phyloP scores from a whole-genome alignment of 2,329 filamentous ascomycete genomes.

The Pseudogymnoascus sp. region DNA sequence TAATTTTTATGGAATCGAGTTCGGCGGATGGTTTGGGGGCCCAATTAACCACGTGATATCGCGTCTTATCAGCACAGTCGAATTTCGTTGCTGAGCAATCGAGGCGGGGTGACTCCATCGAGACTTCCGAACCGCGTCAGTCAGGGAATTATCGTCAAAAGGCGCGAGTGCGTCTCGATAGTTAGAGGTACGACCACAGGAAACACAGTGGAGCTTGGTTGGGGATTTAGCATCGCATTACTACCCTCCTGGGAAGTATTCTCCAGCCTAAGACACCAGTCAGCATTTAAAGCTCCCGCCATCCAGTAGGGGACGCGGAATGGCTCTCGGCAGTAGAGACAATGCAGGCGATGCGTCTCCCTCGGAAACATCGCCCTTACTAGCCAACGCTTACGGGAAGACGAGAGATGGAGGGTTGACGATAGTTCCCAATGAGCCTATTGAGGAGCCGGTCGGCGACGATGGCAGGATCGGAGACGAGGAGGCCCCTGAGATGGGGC shows the following conservation, averaged over 20 bases:
- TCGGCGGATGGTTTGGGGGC: background rate
- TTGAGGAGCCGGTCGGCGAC: constrained; percentile 25
- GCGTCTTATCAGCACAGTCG: background rate
- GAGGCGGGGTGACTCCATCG: background rate
- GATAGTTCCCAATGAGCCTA: constrained; percentile 13
- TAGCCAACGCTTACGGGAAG: constrained; percentile 29
- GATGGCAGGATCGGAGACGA: constrained; percentile 16
- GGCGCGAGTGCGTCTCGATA: background rate
- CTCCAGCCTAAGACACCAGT: background rate
- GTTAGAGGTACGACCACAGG: background rate
- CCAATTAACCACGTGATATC: background rate
- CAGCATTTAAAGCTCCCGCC: background rate
- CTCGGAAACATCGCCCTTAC: constrained; percentile 40
- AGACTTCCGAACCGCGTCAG: background rate
- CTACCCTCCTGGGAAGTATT: background rate
- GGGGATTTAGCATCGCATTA: background rate
- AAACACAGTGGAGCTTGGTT: background rate
- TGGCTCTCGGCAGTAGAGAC: background rate
- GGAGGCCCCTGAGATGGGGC: constrained; percentile 13
- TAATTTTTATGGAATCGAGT: background rate
- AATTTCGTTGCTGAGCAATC: background rate
- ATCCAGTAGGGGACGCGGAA: background rate
- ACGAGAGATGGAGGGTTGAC: constrained; percentile 16
- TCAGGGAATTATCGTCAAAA: background rate
- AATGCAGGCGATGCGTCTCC: constrained; percentile 1